Conservation (phyloP, 2,329 filamentous ascomycete genomes). For the Paraphoma chrysanthemicola region DNA sequence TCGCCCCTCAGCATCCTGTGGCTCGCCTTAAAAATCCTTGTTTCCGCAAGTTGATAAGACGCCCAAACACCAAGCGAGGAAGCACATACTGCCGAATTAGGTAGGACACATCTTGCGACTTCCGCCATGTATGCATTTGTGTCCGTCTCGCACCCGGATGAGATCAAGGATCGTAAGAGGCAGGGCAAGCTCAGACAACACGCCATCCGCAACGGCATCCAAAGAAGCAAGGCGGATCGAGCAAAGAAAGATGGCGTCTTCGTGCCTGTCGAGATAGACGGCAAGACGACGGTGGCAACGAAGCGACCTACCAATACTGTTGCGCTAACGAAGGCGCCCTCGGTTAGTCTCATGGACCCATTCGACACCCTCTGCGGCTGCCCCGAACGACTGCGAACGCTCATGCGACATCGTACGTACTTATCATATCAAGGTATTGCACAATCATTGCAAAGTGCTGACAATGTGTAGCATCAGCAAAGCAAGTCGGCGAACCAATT, state of each 20-base stretch:
- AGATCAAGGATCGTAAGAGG: constrained; percentile 11
- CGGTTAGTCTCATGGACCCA: constrained; percentile 15
- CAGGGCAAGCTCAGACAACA: constrained; percentile 14
- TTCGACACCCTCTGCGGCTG: constrained; percentile 17
- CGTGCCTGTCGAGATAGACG: constrained; percentile 7
- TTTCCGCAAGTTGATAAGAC: neutral
- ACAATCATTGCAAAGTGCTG: neutral
- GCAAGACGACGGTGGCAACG: neutral
- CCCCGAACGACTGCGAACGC: constrained; percentile 14
- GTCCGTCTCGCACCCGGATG: constrained; percentile 14
- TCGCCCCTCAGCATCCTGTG: neutral
- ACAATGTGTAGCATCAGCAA: constrained; percentile 4
- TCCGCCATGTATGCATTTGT: constrained; percentile 22
- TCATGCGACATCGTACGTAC: constrained; percentile 13
- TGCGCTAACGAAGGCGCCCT: constrained; percentile 5
- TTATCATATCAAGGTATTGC: neutral
- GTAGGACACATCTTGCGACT: neutral
- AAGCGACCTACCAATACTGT: neutral
- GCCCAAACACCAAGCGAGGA: neutral
- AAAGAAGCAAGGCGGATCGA: constrained; percentile 9
- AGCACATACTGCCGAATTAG: neutral
- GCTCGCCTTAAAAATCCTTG: neutral
- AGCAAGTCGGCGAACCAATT: constrained; percentile 16
- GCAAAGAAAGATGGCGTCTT: constrained; percentile 13
- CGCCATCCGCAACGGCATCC: constrained; percentile 18